phyloP scores from a whole-genome alignment of 208 protist genomes.

The Leishmania aethiopica region DNA sequence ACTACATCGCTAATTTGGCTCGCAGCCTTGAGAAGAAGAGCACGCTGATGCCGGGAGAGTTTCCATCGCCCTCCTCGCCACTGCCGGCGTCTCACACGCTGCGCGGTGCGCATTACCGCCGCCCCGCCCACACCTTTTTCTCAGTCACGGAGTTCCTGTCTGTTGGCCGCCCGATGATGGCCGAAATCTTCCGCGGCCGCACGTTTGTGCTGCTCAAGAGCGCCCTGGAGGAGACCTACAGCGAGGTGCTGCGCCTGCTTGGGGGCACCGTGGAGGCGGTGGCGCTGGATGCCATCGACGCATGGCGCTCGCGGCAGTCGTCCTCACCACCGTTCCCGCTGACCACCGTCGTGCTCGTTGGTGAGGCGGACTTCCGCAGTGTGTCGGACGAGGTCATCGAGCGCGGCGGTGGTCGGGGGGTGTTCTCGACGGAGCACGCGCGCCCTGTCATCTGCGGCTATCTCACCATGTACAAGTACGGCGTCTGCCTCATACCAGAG shows the following conservation, averaged over 20 bases:
- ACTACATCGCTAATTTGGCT: slow-evolving; percentile 46
- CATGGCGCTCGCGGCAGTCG: slow-evolving; percentile 14
- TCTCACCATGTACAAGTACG: slow-evolving; percentile 44
- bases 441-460: slow-evolving; percentile 27
- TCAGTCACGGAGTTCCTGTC: slow-evolving; percentile 57
- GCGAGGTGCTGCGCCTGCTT: slow-evolving; percentile 35
- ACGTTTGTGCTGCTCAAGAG: slow-evolving; percentile 53
- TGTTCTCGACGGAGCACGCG: slow-evolving; percentile 1
- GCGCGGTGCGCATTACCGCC: slow-evolving; percentile 53
- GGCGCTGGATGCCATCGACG: slow-evolving; percentile 12
- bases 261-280: slow-evolving; percentile 39
- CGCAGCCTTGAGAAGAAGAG: slow-evolving; percentile 32
- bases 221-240: slow-evolving; percentile 26
- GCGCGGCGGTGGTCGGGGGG: slow-evolving; percentile 15
- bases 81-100: slow-evolving; percentile 41
- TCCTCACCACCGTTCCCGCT: slow-evolving; percentile 14
- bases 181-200: slow-evolving; percentile 39
- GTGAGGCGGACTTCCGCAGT: slow-evolving; percentile 32
- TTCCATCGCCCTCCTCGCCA: slow-evolving; percentile 44
- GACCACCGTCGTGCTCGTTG: slow-evolving; percentile 34
- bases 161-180: slow-evolving; percentile 30
- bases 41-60: slow-evolving; percentile 40
- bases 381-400: slow-evolving; percentile 42
- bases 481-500: slow-evolving; percentile 62
- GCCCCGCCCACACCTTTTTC: slow-evolving; percentile 59